phyloP scores from a whole-genome alignment of 495 filamentous ascomycete species.

The Hypoxylon crocopeplum region DNA sequence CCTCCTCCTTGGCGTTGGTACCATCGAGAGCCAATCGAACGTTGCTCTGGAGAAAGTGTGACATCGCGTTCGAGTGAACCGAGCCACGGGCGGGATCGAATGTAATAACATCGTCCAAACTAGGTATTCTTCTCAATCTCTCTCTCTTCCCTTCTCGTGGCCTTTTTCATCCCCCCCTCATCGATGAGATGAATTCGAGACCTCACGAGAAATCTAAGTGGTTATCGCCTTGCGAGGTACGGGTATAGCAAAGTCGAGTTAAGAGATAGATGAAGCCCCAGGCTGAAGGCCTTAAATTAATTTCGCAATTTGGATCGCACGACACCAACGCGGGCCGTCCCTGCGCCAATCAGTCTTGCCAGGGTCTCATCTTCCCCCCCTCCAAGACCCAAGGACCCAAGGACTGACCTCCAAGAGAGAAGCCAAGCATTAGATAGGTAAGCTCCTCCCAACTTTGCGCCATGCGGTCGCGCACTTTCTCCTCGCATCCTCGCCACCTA shows the following conservation, averaged over 20 bases:
- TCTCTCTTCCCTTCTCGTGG: conserved; percentile 8
- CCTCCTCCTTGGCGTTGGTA: neutral
- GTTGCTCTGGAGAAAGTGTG: conserved; percentile 15
- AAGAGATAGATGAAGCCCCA: too few relatives aligned
- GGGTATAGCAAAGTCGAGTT: too few relatives aligned
- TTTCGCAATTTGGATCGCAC: neutral
- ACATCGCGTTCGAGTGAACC: conserved; percentile 19
- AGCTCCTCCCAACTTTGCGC: conserved; percentile 1
- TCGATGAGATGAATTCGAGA: conserved; percentile 13
- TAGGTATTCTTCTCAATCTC: conserved; percentile 4
- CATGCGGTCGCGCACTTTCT: neutral
- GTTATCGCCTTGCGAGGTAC: too few relatives aligned
- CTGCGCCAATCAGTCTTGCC: conserved; percentile 8
- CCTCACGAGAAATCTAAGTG: conserved; percentile 6
- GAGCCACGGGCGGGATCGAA: conserved; percentile 15
- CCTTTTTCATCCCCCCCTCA: conserved; percentile 12
- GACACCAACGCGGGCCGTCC: conserved; percentile 6
- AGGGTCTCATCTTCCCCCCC: conserved; percentile 3
- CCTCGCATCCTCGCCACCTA: neutral
- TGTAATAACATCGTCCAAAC: too few relatives aligned
- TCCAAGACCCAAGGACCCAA: conserved; percentile 4
- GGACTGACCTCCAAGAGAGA: too few relatives aligned
- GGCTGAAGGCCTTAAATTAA: too few relatives aligned
- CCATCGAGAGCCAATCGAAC: conserved; percentile 25
- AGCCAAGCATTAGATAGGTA: conserved; percentile 17